Evolutionary conservation across 345 rosid genomes (phyloP), one percentile per base, ranked within the genome.

Genomic region (Nephelium lappaceum): DNA sequence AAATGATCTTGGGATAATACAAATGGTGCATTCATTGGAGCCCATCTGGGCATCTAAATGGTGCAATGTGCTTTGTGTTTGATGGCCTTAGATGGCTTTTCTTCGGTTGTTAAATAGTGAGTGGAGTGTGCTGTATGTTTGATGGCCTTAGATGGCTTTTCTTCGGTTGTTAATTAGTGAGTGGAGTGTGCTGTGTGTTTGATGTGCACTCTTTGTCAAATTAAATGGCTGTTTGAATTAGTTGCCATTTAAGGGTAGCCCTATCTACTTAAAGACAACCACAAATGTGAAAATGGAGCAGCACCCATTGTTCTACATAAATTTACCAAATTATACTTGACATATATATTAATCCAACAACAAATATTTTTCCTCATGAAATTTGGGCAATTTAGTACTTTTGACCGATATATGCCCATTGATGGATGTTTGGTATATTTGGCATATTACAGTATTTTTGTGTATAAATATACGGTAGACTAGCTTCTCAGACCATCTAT

Each of bases 401-500:
- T 72, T 51, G 55, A 27, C 5, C 43, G 0, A 66, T 1, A 49
- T 12, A 49, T 49, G 16, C 4, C 16, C 18, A 8, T 31, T 31
- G 43, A 25, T 4, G 18, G 19, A 11, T 5, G 2, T 27, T 31
- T 4, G 36, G 4, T 15, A 76, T 66, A 36, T 45, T 69, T 45
- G 69, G 74, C 18, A 76, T 49, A 27, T 11, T 7, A 43, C 38
- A 43, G 69, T 60, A 57, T 43, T n/a, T 71, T 16, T 47, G 8
- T 31, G 23, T 81, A 77, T 72, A 81, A 71, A 72, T 65, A 39
- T 0, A 58, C 42, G 49, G 62, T 64, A 81, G 69, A 21, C 38
- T 10, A 76, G 80, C 60, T 49, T 65, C 67, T 53, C 41, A 14
- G 43, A 49, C 53, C 79, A 19, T 31, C 62, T 67, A 11, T 24